Conservation (phyloP, 495 filamentous ascomycete genomes). For the Hypoxylon trugodes region DNA sequence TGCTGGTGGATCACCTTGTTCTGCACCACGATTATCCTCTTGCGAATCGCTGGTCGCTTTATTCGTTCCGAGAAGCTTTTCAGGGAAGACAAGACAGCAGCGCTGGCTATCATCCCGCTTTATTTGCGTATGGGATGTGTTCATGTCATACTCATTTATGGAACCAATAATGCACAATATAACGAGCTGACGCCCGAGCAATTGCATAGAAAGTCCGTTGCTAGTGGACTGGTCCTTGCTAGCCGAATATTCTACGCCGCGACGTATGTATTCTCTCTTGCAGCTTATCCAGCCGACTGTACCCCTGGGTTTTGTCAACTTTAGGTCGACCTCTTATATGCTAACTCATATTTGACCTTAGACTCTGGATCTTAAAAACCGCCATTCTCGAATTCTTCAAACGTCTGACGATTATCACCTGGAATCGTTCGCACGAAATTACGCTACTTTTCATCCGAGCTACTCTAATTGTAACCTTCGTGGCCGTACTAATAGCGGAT, state of each 20-base stretch:
- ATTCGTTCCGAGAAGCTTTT: constrained; percentile 83
- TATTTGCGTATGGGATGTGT: constrained; percentile 83
- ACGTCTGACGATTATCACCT: constrained; percentile 71
- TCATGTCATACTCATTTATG: constrained; percentile 82
- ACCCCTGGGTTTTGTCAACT: background rate
- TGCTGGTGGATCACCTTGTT: constrained; percentile 95
- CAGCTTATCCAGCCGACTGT: background rate
- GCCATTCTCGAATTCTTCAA: constrained; percentile 91
- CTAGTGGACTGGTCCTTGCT: constrained; percentile 70
- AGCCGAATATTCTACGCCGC: constrained; percentile 73
- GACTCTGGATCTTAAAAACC: constrained; percentile 91
- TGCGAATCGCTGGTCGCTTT: constrained; percentile 80
- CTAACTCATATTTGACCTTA: constrained; percentile 45
- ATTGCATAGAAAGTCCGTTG: constrained; percentile 62
- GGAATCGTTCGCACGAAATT: constrained; percentile 73
- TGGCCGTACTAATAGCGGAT: constrained; percentile 80
- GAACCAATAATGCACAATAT: constrained; percentile 82
- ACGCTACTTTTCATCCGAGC: constrained; percentile 74
- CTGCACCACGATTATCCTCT: constrained; percentile 79
- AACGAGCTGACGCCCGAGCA: constrained; percentile 54
- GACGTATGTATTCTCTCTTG: constrained; percentile 61
- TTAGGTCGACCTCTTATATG: background rate
- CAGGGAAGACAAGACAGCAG: constrained; percentile 85
- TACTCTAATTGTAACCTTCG: constrained; percentile 77
- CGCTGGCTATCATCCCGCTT: constrained; percentile 80